Evolutionary conservation across 179 eudicot genomes (phyloP), one percentile per base, ranked within the genome.

Genomic region (Nepenthes alata): DNA sequence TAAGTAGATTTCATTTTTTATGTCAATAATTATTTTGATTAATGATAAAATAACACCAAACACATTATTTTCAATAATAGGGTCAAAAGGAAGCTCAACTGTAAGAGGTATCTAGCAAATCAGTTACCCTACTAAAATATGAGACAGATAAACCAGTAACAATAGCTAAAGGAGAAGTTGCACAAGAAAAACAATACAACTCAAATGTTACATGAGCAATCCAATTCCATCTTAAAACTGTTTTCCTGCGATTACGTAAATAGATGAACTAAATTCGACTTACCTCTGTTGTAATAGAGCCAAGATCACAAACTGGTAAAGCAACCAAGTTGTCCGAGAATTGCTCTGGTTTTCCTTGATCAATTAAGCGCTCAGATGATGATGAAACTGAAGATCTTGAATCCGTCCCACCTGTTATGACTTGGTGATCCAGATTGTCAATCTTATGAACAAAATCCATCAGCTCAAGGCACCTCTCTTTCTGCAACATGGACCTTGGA

Each of bases 381-480:
- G 74, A 76, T n/a, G 77, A 71, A 1, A 47, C 37, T 39, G 75
- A 73, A 4, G 77, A 73, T 52, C 60, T 47, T 15, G 67, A 57
- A 56, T 67, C 72, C 25, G 36, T 44, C 4, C 61, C 70, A 50
- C 53, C 75, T 35, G 39, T 50, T 13, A 47, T 47, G 61, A 9
- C 50, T 12, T 55, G 51, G 45, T 14, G 45, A 47, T 39, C 52
- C 47, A 69, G 70, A 66, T 65, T 55, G 44, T 60, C 66, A 35
- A 63, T 59, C 12, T 41, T 41, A 4, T 71, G 55, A 68, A 73
- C 77, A 5, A 59, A 53, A 11, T 11, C 59, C 39, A 51, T 56
- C 35, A 50, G 3, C 14, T 47, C 59, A 38, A 39, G 58, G 36
- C 36, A 45, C 14, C 57, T 59, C 16, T 63, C 65, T 50, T 55